Evolutionary conservation across 345 rosid species (phyloP), one percentile per base, ranked within the genome.

Genomic region (Rhizophora mangle): DNA sequence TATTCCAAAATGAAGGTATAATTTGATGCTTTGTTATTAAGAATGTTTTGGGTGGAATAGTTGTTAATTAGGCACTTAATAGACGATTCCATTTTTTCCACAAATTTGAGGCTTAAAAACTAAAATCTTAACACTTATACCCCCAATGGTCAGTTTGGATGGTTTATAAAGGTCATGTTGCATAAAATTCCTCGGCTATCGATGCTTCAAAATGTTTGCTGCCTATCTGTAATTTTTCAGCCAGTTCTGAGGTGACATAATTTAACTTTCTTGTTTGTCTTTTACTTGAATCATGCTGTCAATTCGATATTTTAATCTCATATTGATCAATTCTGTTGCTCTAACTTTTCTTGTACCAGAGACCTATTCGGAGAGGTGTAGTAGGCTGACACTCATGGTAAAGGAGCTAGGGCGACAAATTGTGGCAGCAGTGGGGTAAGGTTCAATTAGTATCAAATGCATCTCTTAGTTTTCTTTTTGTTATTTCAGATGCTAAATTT

Each of bases 361-460:
- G 59, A 80, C 96, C 97, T 72, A 88, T 94, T 73, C 82, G 96
- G 82, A 88, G 76, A 74, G 97, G 98, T 73, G 88, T 87, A 6
- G 80, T 86, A 63, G 97, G 63, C 97, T 85, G 6, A 75, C 91
- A 31, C 76, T 91, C 47, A 83, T n/a, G n/a, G n/a, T 80, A 75
- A 96, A 89, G 83, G 96, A 91, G 81, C 79, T 85, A 37, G 98
- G 97, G 58, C 90, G 88, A 60, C 88, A 81, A 59, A 32, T 32
- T 37, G 43, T 7, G 43, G 43, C 43, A 37, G 3, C 1, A 8
- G 11, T 37, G 11, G 11, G 43, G 43, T 37, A 37, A 70, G 84
- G 21, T n/a, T 64, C 63, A 52, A 16, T 43, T 36, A 58, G 60
- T 60, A 49, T 67, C 34, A 2, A 51, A 26, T 1, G n/a, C 53